phyloP scores from a whole-genome alignment of 176 grass and related monocot genomes.

The Musa itinerans region DNA sequence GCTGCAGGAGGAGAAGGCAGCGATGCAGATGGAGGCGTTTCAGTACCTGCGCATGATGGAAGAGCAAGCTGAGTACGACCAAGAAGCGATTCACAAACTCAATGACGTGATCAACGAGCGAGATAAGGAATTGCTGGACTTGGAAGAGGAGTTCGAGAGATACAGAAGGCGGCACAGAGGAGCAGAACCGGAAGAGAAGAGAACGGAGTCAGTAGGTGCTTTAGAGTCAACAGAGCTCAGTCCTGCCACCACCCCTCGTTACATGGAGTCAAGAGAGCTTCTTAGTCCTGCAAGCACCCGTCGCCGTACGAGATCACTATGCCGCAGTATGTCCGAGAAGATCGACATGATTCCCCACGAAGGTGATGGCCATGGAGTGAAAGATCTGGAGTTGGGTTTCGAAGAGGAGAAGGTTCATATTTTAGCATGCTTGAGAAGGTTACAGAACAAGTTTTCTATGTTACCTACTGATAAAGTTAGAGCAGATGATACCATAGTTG shows the following conservation, averaged over 20 bases:
- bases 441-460: not conserved
- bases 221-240: not conserved
- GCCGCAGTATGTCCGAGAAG: not conserved
- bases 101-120: conserved; percentile 3
- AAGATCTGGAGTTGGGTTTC: not conserved
- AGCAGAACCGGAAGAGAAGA: not conserved
- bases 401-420: conserved; percentile 7
- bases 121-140: conserved; percentile 10
- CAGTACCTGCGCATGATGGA: conserved; percentile 13
- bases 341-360: not conserved
- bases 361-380: not conserved
- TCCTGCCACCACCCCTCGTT: not conserved
- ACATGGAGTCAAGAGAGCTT: not conserved
- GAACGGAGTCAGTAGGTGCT: not conserved
- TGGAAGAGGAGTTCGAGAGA: not conserved
- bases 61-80: conserved; percentile 16
- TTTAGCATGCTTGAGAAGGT: not conserved
- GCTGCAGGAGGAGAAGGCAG: conserved; percentile 18
- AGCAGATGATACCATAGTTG: not conserved
- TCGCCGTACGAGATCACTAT: not conserved
- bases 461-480: not conserved
- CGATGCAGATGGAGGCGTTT: conserved; percentile 18
- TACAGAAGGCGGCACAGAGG: conserved; percentile 2
- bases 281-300: not conserved
- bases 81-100: conserved; percentile 13